Evolutionary conservation across 2,329 filamentous ascomycete genomes (phyloP).

Genomic region (Cytospora schulzeri): DNA sequence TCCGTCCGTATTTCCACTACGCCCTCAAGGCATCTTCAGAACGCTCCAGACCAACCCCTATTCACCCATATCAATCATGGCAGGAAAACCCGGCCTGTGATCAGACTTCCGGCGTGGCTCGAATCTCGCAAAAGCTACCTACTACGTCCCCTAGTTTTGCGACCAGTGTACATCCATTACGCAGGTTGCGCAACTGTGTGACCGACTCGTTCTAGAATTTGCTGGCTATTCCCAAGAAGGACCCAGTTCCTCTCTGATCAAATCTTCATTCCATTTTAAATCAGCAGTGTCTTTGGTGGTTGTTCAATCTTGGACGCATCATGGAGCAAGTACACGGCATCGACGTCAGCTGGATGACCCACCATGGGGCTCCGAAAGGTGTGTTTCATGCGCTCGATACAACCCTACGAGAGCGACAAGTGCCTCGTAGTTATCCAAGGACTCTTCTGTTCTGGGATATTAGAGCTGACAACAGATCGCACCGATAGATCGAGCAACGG

Average conservation of each 20-base stretch:
- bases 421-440: not conserved
- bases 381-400: slow-evolving; percentile 36
- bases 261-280: not conserved
- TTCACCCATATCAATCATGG: slow-evolving; percentile 19
- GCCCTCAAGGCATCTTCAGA: not conserved
- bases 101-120: slow-evolving; percentile 18
- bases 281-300: not conserved
- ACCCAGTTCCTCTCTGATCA: not conserved
- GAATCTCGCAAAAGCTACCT: not conserved
- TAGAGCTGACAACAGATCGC: slow-evolving; percentile 20
- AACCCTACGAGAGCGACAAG: not conserved
- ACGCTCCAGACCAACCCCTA: not conserved
- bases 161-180: slow-evolving; percentile 1
- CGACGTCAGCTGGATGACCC: slow-evolving; percentile 87
- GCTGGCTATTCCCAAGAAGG: not conserved
- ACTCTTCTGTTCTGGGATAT: not conserved
- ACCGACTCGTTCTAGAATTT: slow-evolving; percentile 3
- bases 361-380: slow-evolving; percentile 77
- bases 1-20: not conserved
- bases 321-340: slow-evolving; percentile 84
- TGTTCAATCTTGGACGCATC: slow-evolving; percentile 32
- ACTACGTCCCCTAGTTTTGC: slow-evolving; percentile 9
- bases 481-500: slow-evolving; percentile 24
- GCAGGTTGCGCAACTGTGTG: not conserved
- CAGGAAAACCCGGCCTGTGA: slow-evolving; percentile 26